phyloP scores from a whole-genome alignment of 2,329 filamentous ascomycete genomes.

The Aspergillus japonicus region DNA sequence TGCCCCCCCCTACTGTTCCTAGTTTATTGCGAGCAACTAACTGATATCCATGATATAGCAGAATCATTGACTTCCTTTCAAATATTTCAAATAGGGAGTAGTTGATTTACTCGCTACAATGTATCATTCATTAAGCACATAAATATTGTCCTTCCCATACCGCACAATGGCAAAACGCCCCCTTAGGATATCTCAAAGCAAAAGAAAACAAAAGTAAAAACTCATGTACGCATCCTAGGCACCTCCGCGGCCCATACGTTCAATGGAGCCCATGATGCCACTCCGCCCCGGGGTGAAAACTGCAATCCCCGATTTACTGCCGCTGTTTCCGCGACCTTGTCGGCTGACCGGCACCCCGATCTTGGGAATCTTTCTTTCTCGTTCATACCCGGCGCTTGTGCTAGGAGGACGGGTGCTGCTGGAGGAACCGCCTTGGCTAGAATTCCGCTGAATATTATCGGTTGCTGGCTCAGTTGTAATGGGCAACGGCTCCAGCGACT shows the following conservation, averaged over 20 bases:
- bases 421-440: constrained; percentile 26
- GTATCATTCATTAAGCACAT: neutral
- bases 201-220: constrained; percentile 3
- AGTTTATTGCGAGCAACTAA: too few relatives aligned
- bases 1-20: too few relatives aligned
- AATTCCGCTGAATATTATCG: constrained; percentile 25
- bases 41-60: neutral
- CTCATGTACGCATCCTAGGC: constrained; percentile 11
- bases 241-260: constrained; percentile 71
- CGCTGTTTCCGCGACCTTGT: constrained; percentile 37
- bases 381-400: constrained; percentile 17
- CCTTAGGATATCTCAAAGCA: constrained; percentile 7
- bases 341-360: constrained; percentile 30
- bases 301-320: constrained; percentile 38
- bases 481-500: constrained; percentile 12
- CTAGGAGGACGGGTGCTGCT: constrained; percentile 34
- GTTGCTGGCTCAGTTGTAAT: constrained; percentile 14
- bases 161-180: constrained; percentile 3
- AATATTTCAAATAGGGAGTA: neutral
- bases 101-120: neutral
- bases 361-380: constrained; percentile 32
- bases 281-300: constrained; percentile 54
- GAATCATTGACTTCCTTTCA: neutral
- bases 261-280: constrained; percentile 80
- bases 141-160: neutral